A percentile compares a stretch with the other conserved stretches of the same genome.
phyloP scores from a whole-genome alignment of 176 grass and related monocot genomes.

The Puccinellia tenuiflora region DNA sequence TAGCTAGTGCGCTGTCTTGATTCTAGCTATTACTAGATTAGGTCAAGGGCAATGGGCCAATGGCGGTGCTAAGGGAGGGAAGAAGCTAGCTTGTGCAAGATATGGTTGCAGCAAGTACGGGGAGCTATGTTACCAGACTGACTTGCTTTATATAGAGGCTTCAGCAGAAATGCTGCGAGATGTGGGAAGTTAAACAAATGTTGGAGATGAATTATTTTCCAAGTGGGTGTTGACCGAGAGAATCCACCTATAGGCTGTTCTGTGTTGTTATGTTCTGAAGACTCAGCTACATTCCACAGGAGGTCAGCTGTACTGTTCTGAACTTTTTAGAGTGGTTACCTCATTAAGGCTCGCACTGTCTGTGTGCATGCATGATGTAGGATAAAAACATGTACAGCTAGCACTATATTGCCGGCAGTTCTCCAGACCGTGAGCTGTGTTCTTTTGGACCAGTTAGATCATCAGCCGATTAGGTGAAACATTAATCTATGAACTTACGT shows the following conservation, averaged over 20 bases:
- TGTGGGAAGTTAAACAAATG: conserved; percentile 19
- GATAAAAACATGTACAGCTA: conserved; percentile 20
- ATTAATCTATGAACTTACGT: background rate
- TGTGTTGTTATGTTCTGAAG: conserved; percentile 13
- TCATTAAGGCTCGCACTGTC: conserved; percentile 1
- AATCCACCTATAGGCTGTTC: conserved; percentile 8
- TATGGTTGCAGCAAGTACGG: conserved; percentile 21
- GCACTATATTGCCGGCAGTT: conserved; percentile 26
- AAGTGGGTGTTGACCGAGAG: conserved; percentile 7
- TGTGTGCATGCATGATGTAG: conserved; percentile 6
- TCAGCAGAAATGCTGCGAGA: background rate
- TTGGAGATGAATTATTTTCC: conserved; percentile 18
- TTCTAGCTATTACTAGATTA: background rate
- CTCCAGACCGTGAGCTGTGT: conserved; percentile 27
- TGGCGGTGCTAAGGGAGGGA: conserved; percentile 10
- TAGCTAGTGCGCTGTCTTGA: background rate
- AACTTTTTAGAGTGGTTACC: conserved; percentile 16
- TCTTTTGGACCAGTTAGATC: conserved; percentile 25
- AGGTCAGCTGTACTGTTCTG: conserved; percentile 6
- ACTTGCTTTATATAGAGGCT: conserved; percentile 29
- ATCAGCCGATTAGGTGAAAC: background rate
- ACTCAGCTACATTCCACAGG: conserved; percentile 20
- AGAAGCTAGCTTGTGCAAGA: conserved; percentile 38
- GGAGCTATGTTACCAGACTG: conserved; percentile 23
- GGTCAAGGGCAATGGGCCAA: background rate